A percentile compares a stretch with the other conserved stretches of the same genome.
Evolutionary conservation across 768 basidiomycete genomes (phyloP).

Genomic region (Tubosaeta sp.): DNA sequence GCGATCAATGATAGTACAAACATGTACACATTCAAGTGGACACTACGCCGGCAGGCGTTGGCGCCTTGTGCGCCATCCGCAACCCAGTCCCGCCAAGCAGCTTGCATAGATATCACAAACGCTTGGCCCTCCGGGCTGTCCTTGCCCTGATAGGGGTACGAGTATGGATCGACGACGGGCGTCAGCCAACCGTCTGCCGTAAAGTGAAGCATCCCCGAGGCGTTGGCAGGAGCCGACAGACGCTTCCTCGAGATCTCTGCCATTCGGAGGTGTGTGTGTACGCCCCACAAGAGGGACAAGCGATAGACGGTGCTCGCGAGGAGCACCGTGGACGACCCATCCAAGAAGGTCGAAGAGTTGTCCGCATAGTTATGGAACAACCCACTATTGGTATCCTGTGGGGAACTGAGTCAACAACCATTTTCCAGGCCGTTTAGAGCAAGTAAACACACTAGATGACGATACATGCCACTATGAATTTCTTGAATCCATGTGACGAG

Average conservation of each 20-base stretch:
- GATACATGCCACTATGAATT: constrained; percentile 71
- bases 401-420: background rate
- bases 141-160: constrained; percentile 42
- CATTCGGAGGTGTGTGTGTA: constrained; percentile 46
- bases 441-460: constrained; percentile 43
- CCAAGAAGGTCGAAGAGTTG: constrained; percentile 56
- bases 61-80: constrained; percentile 48
- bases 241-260: constrained; percentile 54
- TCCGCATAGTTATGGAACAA: constrained; percentile 71
- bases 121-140: constrained; percentile 75
- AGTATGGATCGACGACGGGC: constrained; percentile 73
- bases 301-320: constrained; percentile 77
- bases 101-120: constrained; percentile 71
- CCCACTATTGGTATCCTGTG: constrained; percentile 9
- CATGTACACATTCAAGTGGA: background rate
- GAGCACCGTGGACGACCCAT: constrained; percentile 69
- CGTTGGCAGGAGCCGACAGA: constrained; percentile 25
- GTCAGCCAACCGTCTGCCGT: constrained; percentile 59
- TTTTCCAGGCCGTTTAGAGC: background rate
- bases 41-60: constrained; percentile 27
- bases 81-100: constrained; percentile 76
- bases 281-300: constrained; percentile 50
- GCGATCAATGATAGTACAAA: background rate
- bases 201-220: constrained; percentile 41
- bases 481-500: constrained; percentile 64